These are phyloP conservation scores for Nidularia sp. DNA, from an alignment of 768 basidiomycete species.

Conservation along the genomic window DNA sequence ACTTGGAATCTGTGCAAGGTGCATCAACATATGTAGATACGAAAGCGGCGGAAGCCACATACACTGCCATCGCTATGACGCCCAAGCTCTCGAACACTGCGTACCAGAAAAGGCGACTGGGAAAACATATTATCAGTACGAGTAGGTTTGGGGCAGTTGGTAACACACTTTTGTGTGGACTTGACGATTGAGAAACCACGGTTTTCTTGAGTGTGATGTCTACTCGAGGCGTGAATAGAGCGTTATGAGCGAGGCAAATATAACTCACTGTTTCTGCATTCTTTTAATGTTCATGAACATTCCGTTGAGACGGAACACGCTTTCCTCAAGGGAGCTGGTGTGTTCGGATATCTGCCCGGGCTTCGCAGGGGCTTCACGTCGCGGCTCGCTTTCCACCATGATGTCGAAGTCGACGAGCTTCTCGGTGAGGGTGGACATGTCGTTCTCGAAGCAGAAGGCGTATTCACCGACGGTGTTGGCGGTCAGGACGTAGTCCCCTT, in stretches of 20 bases:
- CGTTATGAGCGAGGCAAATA: neutral
- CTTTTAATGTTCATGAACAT: constrained; percentile 88
- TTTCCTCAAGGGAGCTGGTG: constrained; percentile 91
- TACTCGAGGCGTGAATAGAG: constrained; percentile 21
- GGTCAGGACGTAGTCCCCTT: constrained; percentile 96
- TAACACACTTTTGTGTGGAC: constrained; percentile 76
- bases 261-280: constrained; percentile 89
- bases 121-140: constrained; percentile 3
- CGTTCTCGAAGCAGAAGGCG: constrained; percentile 97
- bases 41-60: constrained; percentile 26
- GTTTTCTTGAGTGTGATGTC: constrained; percentile 93
- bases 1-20: constrained; percentile 66
- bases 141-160: too few species aligned
- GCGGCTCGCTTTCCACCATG: constrained; percentile 97
- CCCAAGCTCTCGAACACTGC: constrained; percentile 75
- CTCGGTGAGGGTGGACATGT: constrained; percentile 91
- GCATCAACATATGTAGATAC: constrained; percentile 2
- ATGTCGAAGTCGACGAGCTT: constrained; percentile 96
- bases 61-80: constrained; percentile 86
- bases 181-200: constrained; percentile 91
- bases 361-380: constrained; percentile 85
- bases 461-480: constrained; percentile 90
- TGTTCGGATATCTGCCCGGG: constrained; percentile 88
- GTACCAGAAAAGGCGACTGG: constrained; percentile 91
- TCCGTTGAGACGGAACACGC: constrained; percentile 85